Conservation (phyloP, 2,329 filamentous ascomycete species). For the Beauveria varroae region DNA sequence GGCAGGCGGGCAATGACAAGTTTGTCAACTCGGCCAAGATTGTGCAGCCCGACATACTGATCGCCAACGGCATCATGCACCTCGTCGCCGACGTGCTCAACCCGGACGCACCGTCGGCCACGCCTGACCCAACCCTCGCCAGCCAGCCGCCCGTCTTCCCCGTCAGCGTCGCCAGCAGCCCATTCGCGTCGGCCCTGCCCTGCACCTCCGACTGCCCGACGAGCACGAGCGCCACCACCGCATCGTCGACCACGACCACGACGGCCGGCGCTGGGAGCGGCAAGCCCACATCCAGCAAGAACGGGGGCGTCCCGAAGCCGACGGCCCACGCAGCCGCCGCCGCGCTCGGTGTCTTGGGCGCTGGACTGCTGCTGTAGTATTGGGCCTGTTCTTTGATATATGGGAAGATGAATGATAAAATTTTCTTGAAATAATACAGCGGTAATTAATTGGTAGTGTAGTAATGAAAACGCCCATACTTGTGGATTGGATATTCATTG, state of each 20-base stretch:
- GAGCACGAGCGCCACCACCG: neutral
- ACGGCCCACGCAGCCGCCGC: slow-evolving; percentile 22
- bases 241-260: slow-evolving; percentile 16
- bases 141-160: slow-evolving; percentile 46
- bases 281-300: slow-evolving; percentile 8
- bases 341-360: slow-evolving; percentile 22
- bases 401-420: no score
- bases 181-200: slow-evolving; percentile 36
- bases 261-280: slow-evolving; percentile 6
- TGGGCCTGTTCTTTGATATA: neutral
- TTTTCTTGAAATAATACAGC: neutral
- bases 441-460: neutral
- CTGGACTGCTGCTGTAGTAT: slow-evolving; percentile 17
- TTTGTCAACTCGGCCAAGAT: slow-evolving; percentile 48
- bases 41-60: slow-evolving; percentile 43
- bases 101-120: slow-evolving; percentile 27
- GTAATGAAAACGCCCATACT: neutral
- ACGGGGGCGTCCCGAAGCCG: slow-evolving; percentile 13
- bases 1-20: slow-evolving; percentile 35
- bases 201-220: slow-evolving; percentile 33
- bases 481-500: neutral
- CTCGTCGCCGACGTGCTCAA: slow-evolving; percentile 48
- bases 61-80: slow-evolving; percentile 52
- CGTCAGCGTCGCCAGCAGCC: slow-evolving; percentile 36
- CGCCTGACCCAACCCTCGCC: slow-evolving; percentile 29